A percentile compares a stretch with the other conserved stretches of the same genome.
Evolutionary conservation across 2,329 filamentous ascomycete genomes (phyloP).

Genomic region (Paramyrothecium sp.): DNA sequence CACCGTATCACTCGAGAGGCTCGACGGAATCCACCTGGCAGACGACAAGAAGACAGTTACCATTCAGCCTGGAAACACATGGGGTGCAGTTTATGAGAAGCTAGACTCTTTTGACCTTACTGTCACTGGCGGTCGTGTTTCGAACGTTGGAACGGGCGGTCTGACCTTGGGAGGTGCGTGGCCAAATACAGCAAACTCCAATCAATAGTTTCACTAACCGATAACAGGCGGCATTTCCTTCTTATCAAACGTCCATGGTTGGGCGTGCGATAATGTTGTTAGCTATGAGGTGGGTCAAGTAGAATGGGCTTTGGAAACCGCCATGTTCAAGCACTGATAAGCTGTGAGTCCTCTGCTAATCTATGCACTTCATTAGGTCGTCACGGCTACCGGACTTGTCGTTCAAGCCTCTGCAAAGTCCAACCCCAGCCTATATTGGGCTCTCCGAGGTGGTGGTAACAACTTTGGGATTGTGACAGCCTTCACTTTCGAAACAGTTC

Average conservation of each 20-base stretch:
- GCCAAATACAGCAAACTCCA: background rate
- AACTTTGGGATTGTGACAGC: slow-evolving; percentile 14
- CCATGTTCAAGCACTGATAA: too few relatives aligned
- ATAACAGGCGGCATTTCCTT: slow-evolving; percentile 37
- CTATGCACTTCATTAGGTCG: background rate
- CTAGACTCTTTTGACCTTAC: slow-evolving; percentile 29
- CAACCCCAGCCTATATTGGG: slow-evolving; percentile 40
- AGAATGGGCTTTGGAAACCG: too few relatives aligned
- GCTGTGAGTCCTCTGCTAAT: background rate
- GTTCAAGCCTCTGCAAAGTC: slow-evolving; percentile 6
- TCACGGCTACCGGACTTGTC: background rate
- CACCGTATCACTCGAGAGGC: slow-evolving; percentile 31
- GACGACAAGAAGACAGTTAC: slow-evolving; percentile 24
- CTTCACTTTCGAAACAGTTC: slow-evolving; percentile 11
- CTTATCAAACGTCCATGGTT: slow-evolving; percentile 37
- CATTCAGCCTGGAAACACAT: slow-evolving; percentile 36
- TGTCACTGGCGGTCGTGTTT: slow-evolving; percentile 36
- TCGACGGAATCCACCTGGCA: slow-evolving; percentile 30
- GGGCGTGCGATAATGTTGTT: slow-evolving; percentile 36
- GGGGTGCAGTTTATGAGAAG: slow-evolving; percentile 34
- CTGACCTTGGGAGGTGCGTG: slow-evolving; percentile 30
- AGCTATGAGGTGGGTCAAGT: slow-evolving; percentile 23
- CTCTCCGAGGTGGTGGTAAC: slow-evolving; percentile 35
- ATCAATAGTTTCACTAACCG: too few relatives aligned
- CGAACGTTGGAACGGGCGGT: slow-evolving; percentile 38